Evolutionary conservation across 345 rosid species (phyloP).

Genomic region (Heritiera fomes): DNA sequence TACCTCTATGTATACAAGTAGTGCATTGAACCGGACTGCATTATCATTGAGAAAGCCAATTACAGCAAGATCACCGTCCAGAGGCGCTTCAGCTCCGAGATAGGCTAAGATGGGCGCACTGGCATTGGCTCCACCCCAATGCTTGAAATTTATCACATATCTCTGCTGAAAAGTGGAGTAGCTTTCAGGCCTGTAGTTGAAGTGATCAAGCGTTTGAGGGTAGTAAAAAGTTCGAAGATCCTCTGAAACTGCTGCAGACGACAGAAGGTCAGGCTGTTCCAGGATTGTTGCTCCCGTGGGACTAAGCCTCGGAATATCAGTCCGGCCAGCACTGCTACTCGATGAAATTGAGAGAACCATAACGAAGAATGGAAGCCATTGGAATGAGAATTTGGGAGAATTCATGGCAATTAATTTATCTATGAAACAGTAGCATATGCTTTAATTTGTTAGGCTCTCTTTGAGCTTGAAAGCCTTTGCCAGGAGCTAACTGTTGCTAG

Average conservation of each 20-base stretch:
- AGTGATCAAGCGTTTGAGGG: constrained; percentile 53
- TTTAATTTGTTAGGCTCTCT: neutral
- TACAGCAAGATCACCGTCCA: neutral
- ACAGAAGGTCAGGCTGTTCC: neutral
- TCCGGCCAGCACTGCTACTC: neutral
- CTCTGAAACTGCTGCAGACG: constrained; percentile 11
- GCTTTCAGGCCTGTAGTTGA: constrained; percentile 48
- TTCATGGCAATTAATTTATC: neutral
- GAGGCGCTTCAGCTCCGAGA: constrained; percentile 36
- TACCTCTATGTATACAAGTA: constrained; percentile 47
- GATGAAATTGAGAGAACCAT: neutral
- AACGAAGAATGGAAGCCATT: neutral
- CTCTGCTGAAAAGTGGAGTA: constrained; percentile 37
- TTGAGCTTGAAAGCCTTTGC: neutral
- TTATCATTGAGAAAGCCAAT: constrained; percentile 39
- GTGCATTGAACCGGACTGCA: constrained; percentile 36
- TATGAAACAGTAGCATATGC: too few species aligned
- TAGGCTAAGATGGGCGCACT: constrained; percentile 42
- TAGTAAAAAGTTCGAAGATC: constrained; percentile 37
- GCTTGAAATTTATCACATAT: constrained; percentile 36
- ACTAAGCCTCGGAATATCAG: constrained; percentile 38
- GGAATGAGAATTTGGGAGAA: neutral
- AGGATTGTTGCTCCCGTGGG: constrained; percentile 23
- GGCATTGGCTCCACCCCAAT: constrained; percentile 42
- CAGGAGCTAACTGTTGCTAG: neutral